Base-by-base conservation (phyloP, 495 filamentous ascomycete genomes). In the Aspergillus saccharolyticus region DNA sequence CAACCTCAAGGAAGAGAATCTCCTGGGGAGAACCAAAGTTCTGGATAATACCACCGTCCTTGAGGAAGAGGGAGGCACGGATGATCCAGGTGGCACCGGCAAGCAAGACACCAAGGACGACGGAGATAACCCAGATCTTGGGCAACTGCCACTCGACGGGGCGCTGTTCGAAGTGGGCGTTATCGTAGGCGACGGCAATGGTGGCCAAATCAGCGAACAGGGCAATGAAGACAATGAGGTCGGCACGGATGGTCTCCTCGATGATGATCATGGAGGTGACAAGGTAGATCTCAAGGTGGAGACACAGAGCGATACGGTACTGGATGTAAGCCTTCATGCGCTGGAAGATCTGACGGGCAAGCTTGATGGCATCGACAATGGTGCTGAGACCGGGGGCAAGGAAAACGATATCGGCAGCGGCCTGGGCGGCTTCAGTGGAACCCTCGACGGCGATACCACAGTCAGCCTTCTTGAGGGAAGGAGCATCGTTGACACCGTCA, bases 271-370 rank as follows among this genome's bases (percentile, higher is more conserved):
- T 88, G 49, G 85, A 86, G 59, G 85, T 86, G 60, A 88, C 85
- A n/a, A 89, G 76, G 78, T 88, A 89, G 67, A 89, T 82, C 75
- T 89, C 86, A 65, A 89, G 74, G 73, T 89, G 86, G 51, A 89
- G 76, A 73, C 86, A 89, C 57, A 89, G 82, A 55, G 86, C 86
- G 66, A 89, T 89, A 83, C 86, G 86, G 77, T 89, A 89, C 71
- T 89, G 85, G 59, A 89, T 88, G 68, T 89, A 89, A 39, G 85
- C 81, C 81, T 89, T 89, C 86, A 89, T 89, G 65, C 86, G 86
- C 78, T 89, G 86, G 84, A 89, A 89, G 66, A 89, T 89, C 73
- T 89, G 83, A 66, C 86, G 85, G 61, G 86, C 83, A 63, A 86
- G 85, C 80, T 89, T 89, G 78, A 89, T 89, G 60, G 86, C 85